A percentile compares a stretch with the other conserved stretches of the same genome.
Evolutionary conservation across 805 yeast species (phyloP).

Genomic region (Clavispora vitiphila): DNA sequence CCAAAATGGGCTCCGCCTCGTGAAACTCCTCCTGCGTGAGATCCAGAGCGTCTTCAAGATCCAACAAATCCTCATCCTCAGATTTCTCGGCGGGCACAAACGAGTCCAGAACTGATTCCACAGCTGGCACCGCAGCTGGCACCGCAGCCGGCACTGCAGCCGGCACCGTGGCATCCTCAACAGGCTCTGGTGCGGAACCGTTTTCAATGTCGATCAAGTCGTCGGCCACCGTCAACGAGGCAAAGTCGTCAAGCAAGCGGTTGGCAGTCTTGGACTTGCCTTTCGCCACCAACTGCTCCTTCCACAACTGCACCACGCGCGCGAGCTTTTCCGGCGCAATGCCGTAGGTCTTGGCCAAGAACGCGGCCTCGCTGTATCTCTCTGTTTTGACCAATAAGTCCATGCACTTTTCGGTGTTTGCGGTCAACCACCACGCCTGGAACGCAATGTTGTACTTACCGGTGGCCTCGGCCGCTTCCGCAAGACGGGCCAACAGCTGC

Average conservation of each 20-base stretch:
- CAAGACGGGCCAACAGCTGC: constrained; percentile 56
- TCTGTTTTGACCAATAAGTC: constrained; percentile 62
- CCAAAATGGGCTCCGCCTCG: constrained; percentile 3
- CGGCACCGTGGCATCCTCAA: background rate
- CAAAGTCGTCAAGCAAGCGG: constrained; percentile 47
- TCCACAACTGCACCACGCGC: constrained; percentile 61
- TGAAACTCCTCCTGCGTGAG: background rate
- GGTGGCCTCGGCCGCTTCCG: constrained; percentile 56
- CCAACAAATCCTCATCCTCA: background rate
- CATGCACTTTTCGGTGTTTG: constrained; percentile 61
- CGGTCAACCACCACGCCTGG: constrained; percentile 84
- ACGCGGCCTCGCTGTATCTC: constrained; percentile 78
- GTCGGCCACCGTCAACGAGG: constrained; percentile 12
- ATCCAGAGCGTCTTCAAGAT: background rate
- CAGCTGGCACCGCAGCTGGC: background rate
- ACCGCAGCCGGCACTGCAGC: background rate
- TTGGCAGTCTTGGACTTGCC: constrained; percentile 59
- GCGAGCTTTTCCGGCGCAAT: constrained; percentile 35
- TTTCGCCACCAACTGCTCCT: constrained; percentile 42
- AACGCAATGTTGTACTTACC: constrained; percentile 90
- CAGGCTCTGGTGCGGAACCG: background rate
- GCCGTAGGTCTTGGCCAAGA: constrained; percentile 72
- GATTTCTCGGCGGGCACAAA: background rate
- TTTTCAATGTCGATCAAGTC: constrained; percentile 17
- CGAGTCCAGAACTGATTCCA: too few relatives aligned